These are phyloP conservation scores for Malus hybrid DNA, from an alignment of 331 rosid genomes.

Conservation along the genomic window DNA sequence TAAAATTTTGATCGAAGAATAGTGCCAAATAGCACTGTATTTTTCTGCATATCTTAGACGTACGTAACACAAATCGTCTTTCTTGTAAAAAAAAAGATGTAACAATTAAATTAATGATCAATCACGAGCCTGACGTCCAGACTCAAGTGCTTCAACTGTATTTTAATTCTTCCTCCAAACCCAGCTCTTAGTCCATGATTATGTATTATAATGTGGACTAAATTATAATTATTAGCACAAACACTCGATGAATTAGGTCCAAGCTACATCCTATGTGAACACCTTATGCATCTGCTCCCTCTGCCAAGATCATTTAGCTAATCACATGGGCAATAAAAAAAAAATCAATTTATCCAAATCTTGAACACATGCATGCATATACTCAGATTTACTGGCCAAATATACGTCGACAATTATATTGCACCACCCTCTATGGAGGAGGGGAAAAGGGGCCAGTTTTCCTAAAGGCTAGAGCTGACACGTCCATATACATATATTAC, in stretches of 20 bases:
- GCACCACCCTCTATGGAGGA: background rate
- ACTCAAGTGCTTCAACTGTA: background rate
- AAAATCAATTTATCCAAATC: background rate
- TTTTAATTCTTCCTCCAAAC: background rate
- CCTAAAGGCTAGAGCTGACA: background rate
- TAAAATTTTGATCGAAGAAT: no score
- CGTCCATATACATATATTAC: background rate
- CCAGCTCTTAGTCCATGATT: background rate
- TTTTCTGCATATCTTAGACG: background rate
- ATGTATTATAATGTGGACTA: background rate
- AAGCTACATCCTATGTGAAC: constrained; percentile 9
- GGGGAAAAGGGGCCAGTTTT: background rate
- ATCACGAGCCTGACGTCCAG: background rate
- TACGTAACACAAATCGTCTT: background rate
- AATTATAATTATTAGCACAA: background rate
- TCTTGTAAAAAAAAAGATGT: background rate
- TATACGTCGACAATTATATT: background rate
- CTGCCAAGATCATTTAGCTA: background rate
- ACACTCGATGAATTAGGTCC: background rate
- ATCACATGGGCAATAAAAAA: background rate
- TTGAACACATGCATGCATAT: background rate
- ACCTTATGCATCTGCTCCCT: constrained; percentile 18
- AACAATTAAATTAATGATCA: no score
- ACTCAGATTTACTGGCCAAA: background rate
- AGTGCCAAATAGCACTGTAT: no score